phyloP scores from a whole-genome alignment of 2,329 filamentous ascomycete species.

The Fusarium equiseti region DNA sequence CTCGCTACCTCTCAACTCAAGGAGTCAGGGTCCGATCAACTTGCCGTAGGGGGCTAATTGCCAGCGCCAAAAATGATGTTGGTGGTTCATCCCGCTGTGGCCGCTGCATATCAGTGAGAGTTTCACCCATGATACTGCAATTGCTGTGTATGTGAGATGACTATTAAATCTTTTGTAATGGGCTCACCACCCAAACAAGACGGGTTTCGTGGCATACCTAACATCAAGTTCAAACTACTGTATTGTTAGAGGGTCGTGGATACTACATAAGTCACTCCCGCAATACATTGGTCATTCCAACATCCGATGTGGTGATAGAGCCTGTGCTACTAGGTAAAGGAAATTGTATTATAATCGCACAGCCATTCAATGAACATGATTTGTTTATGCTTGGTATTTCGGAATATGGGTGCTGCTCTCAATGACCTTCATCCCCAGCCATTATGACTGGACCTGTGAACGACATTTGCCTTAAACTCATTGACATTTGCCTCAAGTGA shows the following conservation, averaged over 20 bases:
- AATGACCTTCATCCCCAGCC: too few species aligned
- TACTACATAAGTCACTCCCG: not conserved
- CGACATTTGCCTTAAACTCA: too few species aligned
- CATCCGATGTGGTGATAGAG: not conserved
- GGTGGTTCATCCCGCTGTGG: slow-evolving; percentile 38
- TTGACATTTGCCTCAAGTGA: too few species aligned
- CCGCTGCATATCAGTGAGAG: slow-evolving; percentile 3
- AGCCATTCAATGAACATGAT: not conserved
- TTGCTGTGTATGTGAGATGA: not conserved
- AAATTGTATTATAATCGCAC: not conserved
- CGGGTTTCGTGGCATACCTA: not conserved
- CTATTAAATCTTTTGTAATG: not conserved
- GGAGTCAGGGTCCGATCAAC: slow-evolving; percentile 47
- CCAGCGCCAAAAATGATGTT: slow-evolving; percentile 24
- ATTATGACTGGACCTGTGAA: too few species aligned
- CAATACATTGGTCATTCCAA: not conserved
- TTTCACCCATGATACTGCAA: slow-evolving; percentile 10
- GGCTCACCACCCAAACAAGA: not conserved
- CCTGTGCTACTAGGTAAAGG: not conserved
- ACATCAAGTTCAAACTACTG: not conserved
- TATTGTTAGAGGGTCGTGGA: not conserved
- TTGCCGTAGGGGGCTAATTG: slow-evolving; percentile 26
- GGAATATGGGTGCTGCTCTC: too few species aligned
- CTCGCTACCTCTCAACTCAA: slow-evolving; percentile 35
- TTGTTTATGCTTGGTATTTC: too few species aligned